Conservation (phyloP, 208 protist species). For the Leishmania arabica region DNA sequence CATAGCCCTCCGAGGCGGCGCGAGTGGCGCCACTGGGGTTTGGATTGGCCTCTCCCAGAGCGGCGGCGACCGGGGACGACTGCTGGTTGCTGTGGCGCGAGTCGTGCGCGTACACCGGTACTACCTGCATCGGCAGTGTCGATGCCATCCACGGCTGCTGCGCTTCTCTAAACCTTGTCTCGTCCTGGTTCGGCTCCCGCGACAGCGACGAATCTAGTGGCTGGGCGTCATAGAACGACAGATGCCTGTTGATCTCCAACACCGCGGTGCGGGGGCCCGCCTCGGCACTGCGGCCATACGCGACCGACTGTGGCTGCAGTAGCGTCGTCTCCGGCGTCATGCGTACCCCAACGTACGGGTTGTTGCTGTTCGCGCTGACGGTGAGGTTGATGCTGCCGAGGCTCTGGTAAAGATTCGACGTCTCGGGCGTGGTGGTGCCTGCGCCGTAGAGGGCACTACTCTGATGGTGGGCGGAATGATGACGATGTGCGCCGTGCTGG, state of each 20-base stretch:
- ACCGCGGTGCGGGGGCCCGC: background rate
- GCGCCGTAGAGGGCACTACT: background rate
- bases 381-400: slow-evolving; percentile 11
- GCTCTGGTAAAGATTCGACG: slow-evolving; percentile 16
- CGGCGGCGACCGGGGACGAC: background rate
- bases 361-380: slow-evolving; percentile 28
- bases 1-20: background rate
- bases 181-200: background rate
- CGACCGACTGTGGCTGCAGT: background rate
- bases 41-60: background rate
- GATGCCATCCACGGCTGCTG: background rate
- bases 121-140: background rate
- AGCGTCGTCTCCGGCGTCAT: slow-evolving; percentile 15
- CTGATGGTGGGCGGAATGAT: background rate
- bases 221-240: background rate
- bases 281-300: background rate
- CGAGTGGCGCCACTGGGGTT: background rate
- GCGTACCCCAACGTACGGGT: slow-evolving; percentile 21
- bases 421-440: background rate
- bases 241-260: background rate
- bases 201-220: background rate
- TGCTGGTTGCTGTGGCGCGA: background rate
- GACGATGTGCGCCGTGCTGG: background rate
- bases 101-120: background rate
- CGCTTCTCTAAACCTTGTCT: background rate